These are phyloP conservation scores for Halophytophthora polymorphica DNA, from an alignment of 352 stramenopile species.

Conservation along the genomic window DNA sequence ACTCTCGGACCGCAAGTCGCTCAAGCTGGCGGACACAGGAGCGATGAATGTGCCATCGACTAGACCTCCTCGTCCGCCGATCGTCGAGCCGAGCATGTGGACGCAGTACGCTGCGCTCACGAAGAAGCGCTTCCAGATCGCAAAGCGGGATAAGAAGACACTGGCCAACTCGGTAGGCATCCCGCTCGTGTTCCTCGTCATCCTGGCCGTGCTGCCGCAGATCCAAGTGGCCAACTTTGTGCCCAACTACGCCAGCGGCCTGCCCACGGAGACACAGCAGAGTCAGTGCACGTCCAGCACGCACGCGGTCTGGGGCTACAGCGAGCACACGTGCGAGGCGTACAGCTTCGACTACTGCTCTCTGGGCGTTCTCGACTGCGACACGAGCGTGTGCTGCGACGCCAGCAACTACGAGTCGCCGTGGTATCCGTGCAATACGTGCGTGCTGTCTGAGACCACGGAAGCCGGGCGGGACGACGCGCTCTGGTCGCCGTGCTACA, in stretches of 20 bases:
- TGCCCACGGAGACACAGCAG: not conserved
- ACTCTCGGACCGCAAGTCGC: not conserved
- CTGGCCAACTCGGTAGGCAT: constrained; percentile 38
- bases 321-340: not conserved
- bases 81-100: constrained; percentile 22
- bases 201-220: constrained; percentile 30
- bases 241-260: constrained; percentile 26
- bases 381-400: constrained; percentile 35
- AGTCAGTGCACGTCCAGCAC: constrained; percentile 5
- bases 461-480: no score
- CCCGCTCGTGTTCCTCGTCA: constrained; percentile 42
- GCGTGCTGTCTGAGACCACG: not conserved
- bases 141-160: constrained; percentile 39
- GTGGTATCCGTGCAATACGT: constrained; percentile 39
- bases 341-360: constrained; percentile 37
- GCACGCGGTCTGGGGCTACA: constrained; percentile 13
- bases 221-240: constrained; percentile 51
- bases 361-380: constrained; percentile 38
- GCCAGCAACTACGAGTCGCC: constrained; percentile 27
- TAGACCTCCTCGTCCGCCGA: not conserved
- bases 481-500: constrained; percentile 17
- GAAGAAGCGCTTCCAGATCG: constrained; percentile 40
- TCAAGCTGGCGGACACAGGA: constrained; percentile 11
- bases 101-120: constrained; percentile 33
- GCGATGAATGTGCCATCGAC: constrained; percentile 5